These are phyloP conservation scores for Fraxinus cuspidata DNA, from an alignment of 257 asterid species.

Conservation along the genomic window DNA sequence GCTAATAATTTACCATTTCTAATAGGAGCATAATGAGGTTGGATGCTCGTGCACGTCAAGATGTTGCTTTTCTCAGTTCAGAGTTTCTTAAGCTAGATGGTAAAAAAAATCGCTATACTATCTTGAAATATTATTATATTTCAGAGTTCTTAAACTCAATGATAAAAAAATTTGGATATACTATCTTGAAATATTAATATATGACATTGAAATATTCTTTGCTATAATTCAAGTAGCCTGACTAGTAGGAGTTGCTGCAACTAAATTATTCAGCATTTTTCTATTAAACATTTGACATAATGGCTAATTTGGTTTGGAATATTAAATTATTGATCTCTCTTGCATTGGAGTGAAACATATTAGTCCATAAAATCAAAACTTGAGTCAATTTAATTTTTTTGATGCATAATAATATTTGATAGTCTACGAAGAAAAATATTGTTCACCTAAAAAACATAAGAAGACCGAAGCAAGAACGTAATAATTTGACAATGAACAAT, in stretches of 20 bases:
- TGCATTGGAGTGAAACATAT: slow-evolving; percentile 2
- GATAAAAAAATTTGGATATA: no score
- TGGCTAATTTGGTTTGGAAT: not conserved
- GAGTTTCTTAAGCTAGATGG: slow-evolving; percentile 97
- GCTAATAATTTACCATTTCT: slow-evolving; percentile 25
- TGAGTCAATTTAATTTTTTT: not conserved
- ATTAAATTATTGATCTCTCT: not conserved
- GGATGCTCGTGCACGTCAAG: slow-evolving; percentile 94
- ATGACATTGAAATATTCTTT: slow-evolving; percentile 7
- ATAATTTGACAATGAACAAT: no score
- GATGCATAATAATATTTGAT: not conserved
- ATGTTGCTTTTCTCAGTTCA: slow-evolving; percentile 82
- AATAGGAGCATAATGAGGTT: slow-evolving; percentile 73
- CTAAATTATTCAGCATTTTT: not conserved
- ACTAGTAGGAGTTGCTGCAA: slow-evolving; percentile 4
- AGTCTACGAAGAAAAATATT: not conserved
- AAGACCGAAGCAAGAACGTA: not conserved
- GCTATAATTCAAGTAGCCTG: not conserved
- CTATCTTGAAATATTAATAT: no score
- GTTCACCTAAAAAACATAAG: not conserved
- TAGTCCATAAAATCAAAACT: not conserved
- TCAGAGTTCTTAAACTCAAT: no score
- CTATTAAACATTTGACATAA: not conserved
- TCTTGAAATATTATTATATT: not conserved
- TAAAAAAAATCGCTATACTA: slow-evolving; percentile 31